Evolutionary conservation across 768 basidiomycete species (phyloP), one percentile per base, ranked within the genome.

Genomic region (Trametes villosa): DNA sequence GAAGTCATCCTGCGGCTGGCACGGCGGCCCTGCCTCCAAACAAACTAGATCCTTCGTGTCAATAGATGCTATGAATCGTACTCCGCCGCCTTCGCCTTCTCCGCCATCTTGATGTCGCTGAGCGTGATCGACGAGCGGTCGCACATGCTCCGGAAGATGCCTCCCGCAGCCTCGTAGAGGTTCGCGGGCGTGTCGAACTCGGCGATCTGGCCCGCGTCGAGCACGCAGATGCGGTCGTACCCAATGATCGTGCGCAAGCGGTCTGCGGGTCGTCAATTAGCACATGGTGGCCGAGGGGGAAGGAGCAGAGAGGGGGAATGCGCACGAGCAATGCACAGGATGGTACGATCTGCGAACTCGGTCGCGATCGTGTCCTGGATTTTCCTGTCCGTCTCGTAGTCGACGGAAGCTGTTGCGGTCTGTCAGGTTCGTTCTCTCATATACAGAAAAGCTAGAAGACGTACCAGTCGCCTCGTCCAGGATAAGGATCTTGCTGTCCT

Each of bases 311-410:
- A 30, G 6, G 24, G 8, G 8, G 8, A n/a, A 41, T 15, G 80
- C 89, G 73, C 67, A 91, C 88, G 92, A 61, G 91, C 91, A 62
- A 96, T 95, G 73, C 91, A 94, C 17, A 96, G 74, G 55, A 96
- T 83, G 0, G 95, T 96, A 64, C 88, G 86, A 71, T 94, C 88
- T 44, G 81, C 77, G 77, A 96, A 98, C 77, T 91, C 89, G 49
- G 79, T 79, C 1, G 91, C 82, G 63, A 98, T 96, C 6, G 95
- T 96, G 63, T 90, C 83, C 70, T 97, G 95, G 60, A 98, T 94
- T 71, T 91, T 92, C 59, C 86, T 78, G 76, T 97, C 95, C 0
- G 93, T 96, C 74, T 92, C 92, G 65, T 88, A 90, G 66, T 94
- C 92, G 29, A 94, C 91, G 12, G 89, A 91, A n/a, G 91, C 91